These are phyloP conservation scores for Monosporascus sp. DNA, from an alignment of 2,329 filamentous ascomycete species.

Conservation along the genomic window DNA sequence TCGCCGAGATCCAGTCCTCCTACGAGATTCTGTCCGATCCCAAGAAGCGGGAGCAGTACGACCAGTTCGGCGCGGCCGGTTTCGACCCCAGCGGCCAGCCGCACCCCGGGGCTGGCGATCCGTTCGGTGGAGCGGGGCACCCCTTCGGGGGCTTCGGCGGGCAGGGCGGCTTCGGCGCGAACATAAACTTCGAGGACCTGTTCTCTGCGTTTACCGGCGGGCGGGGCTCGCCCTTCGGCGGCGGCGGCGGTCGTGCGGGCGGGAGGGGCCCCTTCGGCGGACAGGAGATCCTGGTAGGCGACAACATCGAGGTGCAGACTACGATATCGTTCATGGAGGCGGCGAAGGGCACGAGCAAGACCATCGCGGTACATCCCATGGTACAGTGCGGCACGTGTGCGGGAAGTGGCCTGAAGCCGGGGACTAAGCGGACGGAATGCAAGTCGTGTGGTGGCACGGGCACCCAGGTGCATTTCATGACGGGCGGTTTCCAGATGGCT, in stretches of 20 bases:
- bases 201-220: conserved; percentile 77
- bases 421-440: conserved; percentile 68
- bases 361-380: conserved; percentile 80
- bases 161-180: conserved; percentile 67
- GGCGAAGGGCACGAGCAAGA: conserved; percentile 83
- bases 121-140: conserved; percentile 58
- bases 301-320: conserved; percentile 91
- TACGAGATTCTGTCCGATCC: conserved; percentile 92
- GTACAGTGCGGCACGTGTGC: conserved; percentile 76
- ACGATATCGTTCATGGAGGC: conserved; percentile 95
- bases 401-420: conserved; percentile 79
- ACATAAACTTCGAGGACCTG: conserved; percentile 94
- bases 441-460: conserved; percentile 81
- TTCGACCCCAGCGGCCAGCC: conserved; percentile 71
- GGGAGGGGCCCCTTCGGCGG: conserved; percentile 64
- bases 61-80: conserved; percentile 81
- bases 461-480: conserved; percentile 80
- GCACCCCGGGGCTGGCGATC: conserved; percentile 49
- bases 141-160: conserved; percentile 48
- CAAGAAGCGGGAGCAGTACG: conserved; percentile 87
- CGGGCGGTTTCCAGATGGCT: conserved; percentile 93
- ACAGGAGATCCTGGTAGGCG: conserved; percentile 80
- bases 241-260: conserved; percentile 44
- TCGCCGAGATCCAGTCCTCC: conserved; percentile 84
- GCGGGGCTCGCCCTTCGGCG: conserved; percentile 49